phyloP scores from a whole-genome alignment of 2,329 filamentous ascomycete species.

The Colletotrichum sp. region DNA sequence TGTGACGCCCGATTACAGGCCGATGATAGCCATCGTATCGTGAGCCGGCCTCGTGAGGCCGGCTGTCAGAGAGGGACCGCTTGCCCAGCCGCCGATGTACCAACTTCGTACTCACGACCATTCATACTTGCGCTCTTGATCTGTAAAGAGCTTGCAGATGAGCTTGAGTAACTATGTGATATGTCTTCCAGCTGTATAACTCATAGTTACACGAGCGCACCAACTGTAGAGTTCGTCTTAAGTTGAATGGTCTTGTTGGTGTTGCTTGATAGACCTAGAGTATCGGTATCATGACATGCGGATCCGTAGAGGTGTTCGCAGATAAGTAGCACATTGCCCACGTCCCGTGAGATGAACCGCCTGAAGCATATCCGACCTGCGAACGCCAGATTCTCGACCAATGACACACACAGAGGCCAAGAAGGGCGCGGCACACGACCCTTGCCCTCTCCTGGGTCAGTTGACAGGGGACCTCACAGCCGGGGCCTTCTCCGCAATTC shows the following conservation, averaged over 20 bases:
- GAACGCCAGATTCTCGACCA: not conserved
- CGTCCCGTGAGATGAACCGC: not conserved
- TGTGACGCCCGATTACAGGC: not conserved
- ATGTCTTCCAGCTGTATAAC: not conserved
- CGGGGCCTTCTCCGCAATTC: slow-evolving; percentile 28
- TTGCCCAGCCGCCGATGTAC: not conserved
- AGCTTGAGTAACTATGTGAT: not conserved
- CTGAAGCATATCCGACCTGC: not conserved
- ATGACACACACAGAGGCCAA: not conserved
- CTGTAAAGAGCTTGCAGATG: not conserved
- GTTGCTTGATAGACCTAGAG: not conserved
- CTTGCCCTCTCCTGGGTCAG: not conserved
- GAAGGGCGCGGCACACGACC: not conserved
- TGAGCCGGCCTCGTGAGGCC: not conserved
- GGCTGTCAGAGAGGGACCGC: not conserved
- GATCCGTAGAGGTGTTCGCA: not conserved
- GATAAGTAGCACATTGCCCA: slow-evolving; percentile 4
- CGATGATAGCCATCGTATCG: not conserved
- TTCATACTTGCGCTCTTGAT: not conserved
- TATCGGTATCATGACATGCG: not conserved
- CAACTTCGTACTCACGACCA: not conserved
- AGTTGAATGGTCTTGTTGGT: not conserved
- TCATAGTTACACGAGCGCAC: not conserved
- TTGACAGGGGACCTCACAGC: slow-evolving; percentile 26
- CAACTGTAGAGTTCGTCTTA: not conserved